These are phyloP conservation scores for Fusarium musae DNA, from an alignment of 2,329 filamentous ascomycete species.

Conservation along the genomic window DNA sequence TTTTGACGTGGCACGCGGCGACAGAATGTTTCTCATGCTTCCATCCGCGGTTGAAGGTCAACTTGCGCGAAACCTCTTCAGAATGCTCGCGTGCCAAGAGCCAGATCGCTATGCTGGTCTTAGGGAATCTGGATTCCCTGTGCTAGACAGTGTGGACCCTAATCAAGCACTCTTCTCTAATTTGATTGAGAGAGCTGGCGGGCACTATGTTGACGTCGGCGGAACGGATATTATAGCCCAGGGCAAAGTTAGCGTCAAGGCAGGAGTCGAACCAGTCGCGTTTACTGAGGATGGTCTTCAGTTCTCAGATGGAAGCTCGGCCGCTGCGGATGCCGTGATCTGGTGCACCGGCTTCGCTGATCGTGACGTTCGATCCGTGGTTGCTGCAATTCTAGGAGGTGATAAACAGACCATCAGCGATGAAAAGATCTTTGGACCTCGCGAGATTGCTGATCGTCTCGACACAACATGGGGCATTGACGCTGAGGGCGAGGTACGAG, in stretches of 20 bases:
- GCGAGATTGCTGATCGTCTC: not conserved
- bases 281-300: slow-evolving; percentile 7
- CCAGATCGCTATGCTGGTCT: slow-evolving; percentile 19
- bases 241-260: slow-evolving; percentile 14
- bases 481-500: slow-evolving; percentile 25
- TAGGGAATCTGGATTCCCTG: slow-evolving; percentile 1
- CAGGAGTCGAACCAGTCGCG: not conserved
- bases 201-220: slow-evolving; percentile 28
- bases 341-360: slow-evolving; percentile 33
- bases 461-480: slow-evolving; percentile 31
- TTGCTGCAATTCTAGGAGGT: slow-evolving; percentile 2
- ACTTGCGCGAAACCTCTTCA: slow-evolving; percentile 6
- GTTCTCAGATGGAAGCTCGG: slow-evolving; percentile 17
- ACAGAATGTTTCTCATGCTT: slow-evolving; percentile 16
- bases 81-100: slow-evolving; percentile 15
- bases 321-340: slow-evolving; percentile 10
- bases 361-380: not conserved
- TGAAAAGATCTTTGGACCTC: not conserved
- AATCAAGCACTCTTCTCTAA: slow-evolving; percentile 7
- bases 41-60: slow-evolving; percentile 9
- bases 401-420: rapidly evolving
- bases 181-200: slow-evolving; percentile 14
- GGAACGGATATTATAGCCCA: slow-evolving; percentile 1
- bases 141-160: slow-evolving; percentile 5
- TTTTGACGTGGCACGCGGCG: slow-evolving; percentile 1